These are phyloP conservation scores for Cryptosporidium canis DNA, from an alignment of 169 alveolate genomes.

Conservation along the genomic window DNA sequence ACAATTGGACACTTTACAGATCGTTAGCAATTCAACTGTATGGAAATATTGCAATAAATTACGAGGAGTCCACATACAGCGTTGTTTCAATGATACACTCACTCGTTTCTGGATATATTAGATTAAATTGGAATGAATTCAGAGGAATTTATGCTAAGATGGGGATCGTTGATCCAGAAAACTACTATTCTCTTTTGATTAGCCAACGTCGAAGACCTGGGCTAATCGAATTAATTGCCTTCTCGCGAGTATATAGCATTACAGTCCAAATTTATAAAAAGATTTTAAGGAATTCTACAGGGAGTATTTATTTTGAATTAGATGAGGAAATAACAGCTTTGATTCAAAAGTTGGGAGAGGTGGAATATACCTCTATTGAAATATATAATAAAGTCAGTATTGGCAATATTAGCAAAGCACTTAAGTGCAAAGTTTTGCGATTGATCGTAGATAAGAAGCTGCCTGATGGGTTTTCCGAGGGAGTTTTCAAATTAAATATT, in stretches of 20 bases:
- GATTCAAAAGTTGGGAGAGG: background rate
- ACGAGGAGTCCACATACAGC: background rate
- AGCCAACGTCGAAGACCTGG: conserved; percentile 26
- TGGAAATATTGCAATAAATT: background rate
- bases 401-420: background rate
- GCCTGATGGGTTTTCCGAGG: background rate
- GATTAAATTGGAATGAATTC: conserved; percentile 42
- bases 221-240: conserved; percentile 50
- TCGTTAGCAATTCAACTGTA: conserved; percentile 43
- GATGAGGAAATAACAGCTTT: conserved; percentile 23
- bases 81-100: conserved; percentile 47
- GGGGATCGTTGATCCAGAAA: conserved; percentile 62
- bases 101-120: conserved; percentile 27
- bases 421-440: conserved; percentile 8
- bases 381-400: background rate
- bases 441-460: background rate
- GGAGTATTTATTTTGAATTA: conserved; percentile 16
- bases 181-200: conserved; percentile 11
- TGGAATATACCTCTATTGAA: background rate
- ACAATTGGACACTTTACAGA: conserved; percentile 51
- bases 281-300: background rate
- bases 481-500: background rate
- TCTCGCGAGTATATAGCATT: conserved; percentile 14
- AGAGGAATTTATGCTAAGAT: background rate
- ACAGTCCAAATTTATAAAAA: conserved; percentile 27